Percentiles rank a stretch among this genome's conserved stretches.
Evolutionary conservation across 2,329 filamentous ascomycete genomes (phyloP).

Genomic region (Didymella sp.): DNA sequence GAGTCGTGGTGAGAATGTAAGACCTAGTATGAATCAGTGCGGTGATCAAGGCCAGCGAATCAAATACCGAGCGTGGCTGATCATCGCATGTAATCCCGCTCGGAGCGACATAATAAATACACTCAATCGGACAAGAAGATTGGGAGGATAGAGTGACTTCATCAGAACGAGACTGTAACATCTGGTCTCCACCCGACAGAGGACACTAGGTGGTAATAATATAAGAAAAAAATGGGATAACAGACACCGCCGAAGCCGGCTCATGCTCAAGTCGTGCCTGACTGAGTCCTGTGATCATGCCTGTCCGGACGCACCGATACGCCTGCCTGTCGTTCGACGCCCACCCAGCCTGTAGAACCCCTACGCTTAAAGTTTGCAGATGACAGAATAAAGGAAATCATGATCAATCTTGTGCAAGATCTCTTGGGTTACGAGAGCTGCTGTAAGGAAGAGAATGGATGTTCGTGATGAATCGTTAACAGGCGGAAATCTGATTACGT

Average conservation of each 20-base stretch:
- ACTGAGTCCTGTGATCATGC: constrained; percentile 3
- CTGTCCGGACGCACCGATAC: constrained; percentile 10
- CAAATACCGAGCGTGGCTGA: not conserved
- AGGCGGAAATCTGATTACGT: constrained; percentile 11
- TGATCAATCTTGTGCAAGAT: not conserved
- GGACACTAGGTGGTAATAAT: not conserved
- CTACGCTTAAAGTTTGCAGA: constrained; percentile 14
- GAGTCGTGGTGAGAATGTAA: not conserved
- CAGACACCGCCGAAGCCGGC: constrained; percentile 6
- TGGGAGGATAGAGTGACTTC: not conserved
- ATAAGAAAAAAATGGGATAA: constrained; percentile 1
- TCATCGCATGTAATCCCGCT: not conserved
- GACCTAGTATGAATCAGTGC: not conserved
- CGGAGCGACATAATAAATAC: not conserved
- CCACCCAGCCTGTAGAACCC: constrained; percentile 7
- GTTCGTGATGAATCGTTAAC: not conserved
- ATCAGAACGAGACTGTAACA: not conserved
- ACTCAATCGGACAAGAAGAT: not conserved
- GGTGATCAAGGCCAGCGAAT: not conserved
- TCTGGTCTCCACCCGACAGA: not conserved
- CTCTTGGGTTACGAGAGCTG: not conserved
- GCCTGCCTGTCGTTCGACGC: constrained; percentile 6
- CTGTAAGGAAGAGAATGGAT: not conserved
- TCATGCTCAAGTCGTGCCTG: constrained; percentile 3
- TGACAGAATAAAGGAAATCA: not conserved